Conservation (phyloP, 2,329 filamentous ascomycete genomes). For the Epichloe glyceriae region DNA sequence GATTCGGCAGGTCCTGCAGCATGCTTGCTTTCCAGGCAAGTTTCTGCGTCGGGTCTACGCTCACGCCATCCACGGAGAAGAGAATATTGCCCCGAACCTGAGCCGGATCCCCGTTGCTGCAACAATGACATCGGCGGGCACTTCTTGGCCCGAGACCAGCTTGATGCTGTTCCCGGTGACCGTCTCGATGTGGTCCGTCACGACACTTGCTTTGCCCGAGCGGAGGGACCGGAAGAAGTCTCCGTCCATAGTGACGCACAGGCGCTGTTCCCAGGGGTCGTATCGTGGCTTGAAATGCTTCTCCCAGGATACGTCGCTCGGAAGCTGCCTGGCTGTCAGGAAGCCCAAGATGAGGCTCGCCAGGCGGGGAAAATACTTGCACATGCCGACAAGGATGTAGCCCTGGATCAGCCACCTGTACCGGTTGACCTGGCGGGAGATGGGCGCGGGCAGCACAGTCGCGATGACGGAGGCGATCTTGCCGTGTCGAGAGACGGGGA, state of each 20-base stretch:
- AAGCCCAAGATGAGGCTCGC: conserved; percentile 30
- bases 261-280: conserved; percentile 53
- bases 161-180: conserved; percentile 30
- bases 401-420: conserved; percentile 33
- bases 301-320: conserved; percentile 31
- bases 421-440: conserved; percentile 32
- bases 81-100: conserved; percentile 39
- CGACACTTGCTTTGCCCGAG: conserved; percentile 25
- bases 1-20: conserved; percentile 50
- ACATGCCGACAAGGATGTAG: conserved; percentile 30
- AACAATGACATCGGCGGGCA: conserved; percentile 49
- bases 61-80: conserved; percentile 36
- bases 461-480: conserved; percentile 22
- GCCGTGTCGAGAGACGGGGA: conserved; percentile 35
- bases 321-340: conserved; percentile 32
- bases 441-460: conserved; percentile 26
- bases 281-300: conserved; percentile 43
- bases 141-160: conserved; percentile 27
- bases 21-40: conserved; percentile 48
- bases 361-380: conserved; percentile 32
- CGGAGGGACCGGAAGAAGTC: conserved; percentile 32
- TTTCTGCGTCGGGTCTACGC: conserved; percentile 28
- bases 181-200: conserved; percentile 32
- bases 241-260: conserved; percentile 42
- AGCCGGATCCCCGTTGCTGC: conserved; percentile 52